Percentiles rank a stretch among this genome's conserved stretches.
Evolutionary conservation across 2,329 filamentous ascomycete species (phyloP).

Genomic region (Niveomyces coronatus): DNA sequence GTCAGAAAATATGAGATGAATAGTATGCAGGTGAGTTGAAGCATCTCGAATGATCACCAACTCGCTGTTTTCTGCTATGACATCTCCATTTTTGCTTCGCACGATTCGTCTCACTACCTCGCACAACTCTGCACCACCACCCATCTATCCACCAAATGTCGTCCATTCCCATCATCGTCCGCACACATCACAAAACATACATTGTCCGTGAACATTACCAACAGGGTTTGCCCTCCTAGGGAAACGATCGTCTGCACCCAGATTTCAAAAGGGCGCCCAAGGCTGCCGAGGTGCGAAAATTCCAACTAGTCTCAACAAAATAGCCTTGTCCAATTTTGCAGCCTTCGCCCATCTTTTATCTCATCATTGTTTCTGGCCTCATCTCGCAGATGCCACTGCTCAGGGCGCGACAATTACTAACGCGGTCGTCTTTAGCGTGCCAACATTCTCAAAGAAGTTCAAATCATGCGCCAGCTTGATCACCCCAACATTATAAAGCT

Average conservation of each 20-base stretch:
- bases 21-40: slow-evolving; percentile 80
- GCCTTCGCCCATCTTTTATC: neutral
- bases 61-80: too few relatives aligned
- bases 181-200: slow-evolving; percentile 6
- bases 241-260: slow-evolving; percentile 86
- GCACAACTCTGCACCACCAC: slow-evolving; percentile 10
- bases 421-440: slow-evolving; percentile 54
- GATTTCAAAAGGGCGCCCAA: slow-evolving; percentile 92
- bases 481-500: slow-evolving; percentile 94
- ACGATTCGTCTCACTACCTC: neutral
- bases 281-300: slow-evolving; percentile 95
- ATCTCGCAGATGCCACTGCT: too few relatives aligned
- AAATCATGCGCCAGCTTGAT: slow-evolving; percentile 95
- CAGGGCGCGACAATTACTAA: slow-evolving; percentile 19
- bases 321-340: too few relatives aligned
- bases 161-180: slow-evolving; percentile 16
- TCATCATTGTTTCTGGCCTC: neutral
- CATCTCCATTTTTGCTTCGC: slow-evolving; percentile 1
- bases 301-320: slow-evolving; percentile 32
- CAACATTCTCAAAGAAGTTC: slow-evolving; percentile 96
- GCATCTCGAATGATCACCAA: too few relatives aligned
- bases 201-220: slow-evolving; percentile 36
- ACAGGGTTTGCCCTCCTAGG: slow-evolving; percentile 51
- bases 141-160: slow-evolving; percentile 1
- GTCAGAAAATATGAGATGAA: slow-evolving; percentile 99